A percentile compares a stretch with the other conserved stretches of the same genome.
These are phyloP conservation scores for Nothopassalora personata DNA, from an alignment of 2,329 filamentous ascomycete species.

Conservation along the genomic window DNA sequence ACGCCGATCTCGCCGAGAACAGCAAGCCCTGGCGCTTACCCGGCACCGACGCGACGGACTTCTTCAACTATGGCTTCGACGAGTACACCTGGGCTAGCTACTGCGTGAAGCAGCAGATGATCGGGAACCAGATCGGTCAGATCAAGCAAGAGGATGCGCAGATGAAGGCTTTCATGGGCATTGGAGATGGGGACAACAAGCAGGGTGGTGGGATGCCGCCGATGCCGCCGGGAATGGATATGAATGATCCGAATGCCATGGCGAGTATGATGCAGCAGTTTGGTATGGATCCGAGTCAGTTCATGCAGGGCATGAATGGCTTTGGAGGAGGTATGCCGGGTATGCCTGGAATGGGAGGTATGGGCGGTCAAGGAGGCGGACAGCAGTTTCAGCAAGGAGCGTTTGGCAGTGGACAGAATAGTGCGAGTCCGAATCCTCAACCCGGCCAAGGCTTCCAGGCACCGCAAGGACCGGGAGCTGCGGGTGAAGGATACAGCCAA, in stretches of 20 bases:
- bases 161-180: constrained; percentile 56
- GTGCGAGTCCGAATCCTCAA: constrained; percentile 23
- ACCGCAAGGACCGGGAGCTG: constrained; percentile 22
- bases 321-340: constrained; percentile 18
- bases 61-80: constrained; percentile 99
- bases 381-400: constrained; percentile 9
- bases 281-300: constrained; percentile 26
- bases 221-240: constrained; percentile 36
- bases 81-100: constrained; percentile 98
- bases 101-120: constrained; percentile 75
- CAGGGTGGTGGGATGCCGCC: constrained; percentile 22
- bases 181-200: constrained; percentile 20
- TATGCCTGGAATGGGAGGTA: constrained; percentile 14
- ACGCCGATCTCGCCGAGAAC: constrained; percentile 55
- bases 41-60: constrained; percentile 90
- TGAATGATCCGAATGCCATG: constrained; percentile 47
- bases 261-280: constrained; percentile 51
- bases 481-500: constrained; percentile 29
- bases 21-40: constrained; percentile 95
- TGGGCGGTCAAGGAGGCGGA: constrained; percentile 21
- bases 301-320: constrained; percentile 3
- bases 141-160: constrained; percentile 67
- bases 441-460: constrained; percentile 28
- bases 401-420: constrained; percentile 17
- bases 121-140: constrained; percentile 70